Conservation (phyloP, 106 monocot species). For the Triglochin maritima region DNA sequence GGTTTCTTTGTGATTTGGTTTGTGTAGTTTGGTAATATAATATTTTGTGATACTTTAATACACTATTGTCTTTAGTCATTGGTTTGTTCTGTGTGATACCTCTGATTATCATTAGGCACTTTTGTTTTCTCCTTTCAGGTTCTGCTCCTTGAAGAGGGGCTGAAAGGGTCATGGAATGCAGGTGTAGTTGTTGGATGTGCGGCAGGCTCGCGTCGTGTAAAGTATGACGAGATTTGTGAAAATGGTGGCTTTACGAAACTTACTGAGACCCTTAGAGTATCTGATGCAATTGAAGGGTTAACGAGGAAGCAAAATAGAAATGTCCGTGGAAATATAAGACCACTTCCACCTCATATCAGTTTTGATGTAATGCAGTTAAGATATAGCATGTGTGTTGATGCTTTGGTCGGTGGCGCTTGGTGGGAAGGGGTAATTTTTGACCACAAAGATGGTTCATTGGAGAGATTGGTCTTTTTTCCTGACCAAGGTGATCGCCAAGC, state of each 20-base stretch:
- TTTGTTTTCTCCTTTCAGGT: conserved; percentile 20
- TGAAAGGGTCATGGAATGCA: conserved; percentile 46
- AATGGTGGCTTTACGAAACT: conserved; percentile 26
- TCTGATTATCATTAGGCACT: not conserved
- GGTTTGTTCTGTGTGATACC: not conserved
- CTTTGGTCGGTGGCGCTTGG: conserved; percentile 45
- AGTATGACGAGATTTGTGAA: conserved; percentile 26
- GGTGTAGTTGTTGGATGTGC: conserved; percentile 18
- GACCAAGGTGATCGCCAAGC: conserved; percentile 47
- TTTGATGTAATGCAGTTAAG: conserved; percentile 8
- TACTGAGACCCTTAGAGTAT: conserved; percentile 29
- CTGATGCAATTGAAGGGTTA: conserved; percentile 37
- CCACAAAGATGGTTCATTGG: conserved; percentile 9
- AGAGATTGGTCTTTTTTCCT: conserved; percentile 52
- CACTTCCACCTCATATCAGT: conserved; percentile 21
- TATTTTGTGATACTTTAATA: not conserved
- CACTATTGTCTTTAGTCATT: not conserved
- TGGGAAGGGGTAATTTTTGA: conserved; percentile 75
- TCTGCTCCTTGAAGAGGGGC: conserved; percentile 31
- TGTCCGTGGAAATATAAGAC: conserved; percentile 35
- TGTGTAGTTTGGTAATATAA: not conserved
- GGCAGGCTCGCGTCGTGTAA: conserved; percentile 14
- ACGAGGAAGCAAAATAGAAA: not conserved
- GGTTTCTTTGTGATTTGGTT: not conserved
- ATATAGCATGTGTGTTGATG: conserved; percentile 66